A percentile compares a stretch with the other conserved stretches of the same genome.
Conservation (phyloP, 148 eudicot species). For the Rhododendron ferrugineum region DNA sequence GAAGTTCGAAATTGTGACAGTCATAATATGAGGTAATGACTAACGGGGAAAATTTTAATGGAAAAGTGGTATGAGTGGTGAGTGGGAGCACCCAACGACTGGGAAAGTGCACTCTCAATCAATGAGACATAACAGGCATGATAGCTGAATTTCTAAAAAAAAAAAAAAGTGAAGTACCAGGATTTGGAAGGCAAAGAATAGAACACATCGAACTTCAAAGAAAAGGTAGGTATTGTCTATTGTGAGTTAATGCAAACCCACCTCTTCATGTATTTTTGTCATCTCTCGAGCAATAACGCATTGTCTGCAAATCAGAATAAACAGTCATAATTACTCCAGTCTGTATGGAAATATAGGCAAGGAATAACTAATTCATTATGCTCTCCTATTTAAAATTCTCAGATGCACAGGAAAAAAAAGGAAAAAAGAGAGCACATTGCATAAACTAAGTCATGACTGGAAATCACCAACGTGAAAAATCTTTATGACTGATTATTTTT, state of each 20-base stretch:
- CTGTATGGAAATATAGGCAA: neutral
- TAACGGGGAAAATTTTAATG: neutral
- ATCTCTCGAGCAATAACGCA: constrained; percentile 96
- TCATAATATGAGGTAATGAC: neutral
- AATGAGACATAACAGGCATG: constrained; percentile 1
- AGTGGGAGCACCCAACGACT: neutral
- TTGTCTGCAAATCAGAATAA: constrained; percentile 45
- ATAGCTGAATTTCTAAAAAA: neutral
- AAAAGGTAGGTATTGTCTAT: neutral
- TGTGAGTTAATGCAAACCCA: constrained; percentile 17
- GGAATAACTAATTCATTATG: neutral
- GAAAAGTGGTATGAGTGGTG: neutral
- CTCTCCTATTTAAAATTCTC: neutral
- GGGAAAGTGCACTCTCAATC: neutral
- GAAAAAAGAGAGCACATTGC: neutral
- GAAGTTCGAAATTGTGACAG: neutral
- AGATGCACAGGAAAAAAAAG: neutral
- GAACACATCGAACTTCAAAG: neutral
- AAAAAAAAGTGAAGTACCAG: neutral
- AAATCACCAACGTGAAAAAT: neutral
- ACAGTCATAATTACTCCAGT: constrained; percentile 1
- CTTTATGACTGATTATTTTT: neutral
- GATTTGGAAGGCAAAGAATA: neutral
- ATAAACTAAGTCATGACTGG: neutral
- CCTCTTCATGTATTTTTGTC: constrained; percentile 98